Conservation (phyloP, 176 grass and related monocot species). For the Olyra latifolia region DNA sequence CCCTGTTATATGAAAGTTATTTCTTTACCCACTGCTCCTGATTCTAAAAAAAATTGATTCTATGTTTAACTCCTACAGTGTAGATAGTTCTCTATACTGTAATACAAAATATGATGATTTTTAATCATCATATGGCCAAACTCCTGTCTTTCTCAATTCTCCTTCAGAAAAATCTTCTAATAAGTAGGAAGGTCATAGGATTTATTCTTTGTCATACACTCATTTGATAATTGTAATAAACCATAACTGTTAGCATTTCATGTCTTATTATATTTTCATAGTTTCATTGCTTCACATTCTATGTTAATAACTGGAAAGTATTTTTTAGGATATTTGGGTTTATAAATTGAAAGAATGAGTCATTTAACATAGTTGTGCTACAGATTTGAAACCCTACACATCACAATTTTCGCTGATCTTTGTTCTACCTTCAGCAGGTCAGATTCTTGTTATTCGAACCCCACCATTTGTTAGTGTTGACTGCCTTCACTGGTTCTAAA, state of each 20-base stretch:
- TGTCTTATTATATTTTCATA: not conserved
- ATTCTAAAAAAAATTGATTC: constrained; percentile 16
- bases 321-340: not conserved
- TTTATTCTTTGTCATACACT: constrained; percentile 30
- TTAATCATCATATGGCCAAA: constrained; percentile 2
- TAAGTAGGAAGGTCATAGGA: not conserved
- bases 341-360: not conserved
- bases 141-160: not conserved
- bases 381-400: not conserved
- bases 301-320: not conserved
- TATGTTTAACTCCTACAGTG: not conserved
- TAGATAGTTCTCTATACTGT: not conserved
- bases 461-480: not conserved
- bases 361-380: not conserved
- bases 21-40: not conserved
- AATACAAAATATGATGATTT: not conserved
- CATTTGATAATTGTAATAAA: not conserved
- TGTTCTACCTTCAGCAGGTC: not conserved
- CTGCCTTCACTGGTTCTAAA: constrained; percentile 1
- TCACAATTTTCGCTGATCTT: not conserved
- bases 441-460: constrained; percentile 1
- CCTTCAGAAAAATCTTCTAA: not conserved
- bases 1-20: constrained; percentile 6
- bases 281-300: constrained; percentile 1
- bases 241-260: constrained; percentile 1